Base-by-base conservation (phyloP, 306 rosid genomes). In the Lathyrus oleraceus region DNA sequence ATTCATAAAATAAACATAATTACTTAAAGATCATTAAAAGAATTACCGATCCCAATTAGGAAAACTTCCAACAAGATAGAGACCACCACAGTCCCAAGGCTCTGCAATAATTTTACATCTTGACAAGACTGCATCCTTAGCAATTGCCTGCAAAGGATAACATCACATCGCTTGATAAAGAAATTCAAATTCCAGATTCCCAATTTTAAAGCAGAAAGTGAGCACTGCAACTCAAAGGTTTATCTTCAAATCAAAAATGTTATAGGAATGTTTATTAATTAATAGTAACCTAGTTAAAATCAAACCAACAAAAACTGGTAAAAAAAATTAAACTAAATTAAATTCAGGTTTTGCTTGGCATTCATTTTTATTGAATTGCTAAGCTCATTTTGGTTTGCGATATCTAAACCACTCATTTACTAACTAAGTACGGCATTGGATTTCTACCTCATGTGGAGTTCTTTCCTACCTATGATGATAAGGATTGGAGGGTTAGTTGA, bases 71-170 rank as follows among this genome's bases (percentile, higher is more conserved):
- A 94, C 97, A 73, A 91, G 97, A 87, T 94, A 89, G 65, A 91
- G 99, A 76, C 92, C 95, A 68, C 92, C 96, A 73, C 99, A 94
- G 77, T 94, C 99, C 99, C 99, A 94, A 70, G 99, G 99, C 84
- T 94, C 99, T n/a, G 99, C 81, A 80, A 94, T 87, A 73, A 94
- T 77, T 79, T 94, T 94, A 81, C 97, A 94, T 77, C 95, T 88
- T 8, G 99, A 88, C 67, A 94, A 81, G 56, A 84, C 83, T 60
- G 72, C 75, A 84, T 94, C 99, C 86, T 88, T 94, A 35, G 97
- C 88, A 80, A 94, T 91, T 67, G 88, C 96, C 99, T 94, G 86
- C 25, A 71, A 68, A 79, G 71, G 30, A 63, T 62, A 56, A 53
- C 27, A 63, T 62, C 59, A 36, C 66, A 53, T 59, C 21, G 66